A percentile compares a stretch with the other conserved stretches of the same genome.
These are phyloP conservation scores for Xylariaceae sp. DNA, from an alignment of 2,329 filamentous ascomycete genomes.

Conservation along the genomic window DNA sequence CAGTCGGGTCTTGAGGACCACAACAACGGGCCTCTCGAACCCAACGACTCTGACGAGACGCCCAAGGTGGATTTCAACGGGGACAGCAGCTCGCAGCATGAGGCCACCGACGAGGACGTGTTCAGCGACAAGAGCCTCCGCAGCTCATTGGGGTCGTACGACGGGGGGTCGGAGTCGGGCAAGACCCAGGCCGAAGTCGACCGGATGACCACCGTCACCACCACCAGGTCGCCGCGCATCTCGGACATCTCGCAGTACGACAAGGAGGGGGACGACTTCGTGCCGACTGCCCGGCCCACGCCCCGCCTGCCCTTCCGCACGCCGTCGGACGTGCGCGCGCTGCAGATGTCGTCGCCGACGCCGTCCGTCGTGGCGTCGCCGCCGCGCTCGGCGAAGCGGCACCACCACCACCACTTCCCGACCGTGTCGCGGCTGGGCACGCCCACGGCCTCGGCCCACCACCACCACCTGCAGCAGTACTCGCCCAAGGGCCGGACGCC, in stretches of 20 bases:
- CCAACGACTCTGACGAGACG: slow-evolving; percentile 9
- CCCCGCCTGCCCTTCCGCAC: slow-evolving; percentile 60
- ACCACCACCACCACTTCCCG: no score
- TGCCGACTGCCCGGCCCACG: slow-evolving; percentile 49
- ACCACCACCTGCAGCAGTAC: slow-evolving; percentile 33
- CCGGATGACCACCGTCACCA: slow-evolving; percentile 25
- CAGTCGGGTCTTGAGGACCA: slow-evolving; percentile 14
- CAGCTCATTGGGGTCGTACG: slow-evolving; percentile 48
- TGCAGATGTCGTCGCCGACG: slow-evolving; percentile 65
- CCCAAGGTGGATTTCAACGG: slow-evolving; percentile 23
- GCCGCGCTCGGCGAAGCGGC: slow-evolving; percentile 45
- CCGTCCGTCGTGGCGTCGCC: slow-evolving; percentile 47
- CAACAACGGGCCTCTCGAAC: slow-evolving; percentile 8
- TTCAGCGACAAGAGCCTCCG: slow-evolving; percentile 52
- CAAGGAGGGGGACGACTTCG: slow-evolving; percentile 39
- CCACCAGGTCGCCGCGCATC: slow-evolving; percentile 33
- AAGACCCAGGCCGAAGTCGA: slow-evolving; percentile 21
- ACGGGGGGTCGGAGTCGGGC: slow-evolving; percentile 24
- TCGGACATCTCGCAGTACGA: slow-evolving; percentile 44
- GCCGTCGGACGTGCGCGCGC: slow-evolving; percentile 59
- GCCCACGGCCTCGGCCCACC: slow-evolving; percentile 38
- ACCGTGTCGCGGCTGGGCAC: slow-evolving; percentile 52
- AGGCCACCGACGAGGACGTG: slow-evolving; percentile 45
- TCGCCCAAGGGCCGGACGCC: slow-evolving; percentile 50
- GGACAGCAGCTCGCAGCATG: slow-evolving; percentile 44